A percentile compares a stretch with the other conserved stretches of the same genome.
Conservation (phyloP, 2,329 filamentous ascomycete genomes). For the Thelonectria blattea region DNA sequence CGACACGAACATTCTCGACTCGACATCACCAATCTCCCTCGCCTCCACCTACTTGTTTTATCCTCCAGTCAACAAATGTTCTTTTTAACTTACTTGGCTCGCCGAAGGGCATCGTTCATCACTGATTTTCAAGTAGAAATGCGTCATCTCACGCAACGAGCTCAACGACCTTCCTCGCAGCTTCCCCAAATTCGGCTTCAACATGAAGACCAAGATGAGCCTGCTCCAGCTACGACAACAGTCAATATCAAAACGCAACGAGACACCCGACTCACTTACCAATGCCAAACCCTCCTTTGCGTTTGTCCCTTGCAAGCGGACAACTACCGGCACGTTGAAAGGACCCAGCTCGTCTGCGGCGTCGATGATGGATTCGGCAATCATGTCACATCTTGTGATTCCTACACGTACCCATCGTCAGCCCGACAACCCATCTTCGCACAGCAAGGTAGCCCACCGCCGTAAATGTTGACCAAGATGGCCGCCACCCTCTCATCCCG, state of each 20-base stretch:
- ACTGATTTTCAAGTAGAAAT: too few species aligned
- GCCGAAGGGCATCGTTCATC: too few species aligned
- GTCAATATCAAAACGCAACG: neutral
- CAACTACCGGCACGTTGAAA: slow-evolving; percentile 51
- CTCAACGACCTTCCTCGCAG: slow-evolving; percentile 43
- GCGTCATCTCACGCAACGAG: slow-evolving; percentile 35
- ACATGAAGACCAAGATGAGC: slow-evolving; percentile 46
- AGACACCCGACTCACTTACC: slow-evolving; percentile 39
- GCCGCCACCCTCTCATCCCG: slow-evolving; percentile 74
- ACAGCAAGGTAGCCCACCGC: slow-evolving; percentile 34
- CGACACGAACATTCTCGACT: too few species aligned
- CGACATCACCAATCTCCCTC: too few species aligned
- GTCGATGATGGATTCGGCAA: slow-evolving; percentile 55
- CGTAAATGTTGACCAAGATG: slow-evolving; percentile 64
- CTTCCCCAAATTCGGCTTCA: slow-evolving; percentile 48
- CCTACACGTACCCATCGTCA: slow-evolving; percentile 42
- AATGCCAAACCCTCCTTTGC: slow-evolving; percentile 48
- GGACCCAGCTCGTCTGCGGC: slow-evolving; percentile 46
- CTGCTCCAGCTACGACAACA: slow-evolving; percentile 39
- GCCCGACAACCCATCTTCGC: neutral
- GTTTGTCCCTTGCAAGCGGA: slow-evolving; percentile 56
- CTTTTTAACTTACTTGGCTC: too few species aligned
- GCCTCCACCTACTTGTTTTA: too few species aligned
- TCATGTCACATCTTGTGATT: slow-evolving; percentile 57
- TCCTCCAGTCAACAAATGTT: too few species aligned